Conservation (phyloP, 495 filamentous ascomycete species). For the Cenococcum geophilum region DNA sequence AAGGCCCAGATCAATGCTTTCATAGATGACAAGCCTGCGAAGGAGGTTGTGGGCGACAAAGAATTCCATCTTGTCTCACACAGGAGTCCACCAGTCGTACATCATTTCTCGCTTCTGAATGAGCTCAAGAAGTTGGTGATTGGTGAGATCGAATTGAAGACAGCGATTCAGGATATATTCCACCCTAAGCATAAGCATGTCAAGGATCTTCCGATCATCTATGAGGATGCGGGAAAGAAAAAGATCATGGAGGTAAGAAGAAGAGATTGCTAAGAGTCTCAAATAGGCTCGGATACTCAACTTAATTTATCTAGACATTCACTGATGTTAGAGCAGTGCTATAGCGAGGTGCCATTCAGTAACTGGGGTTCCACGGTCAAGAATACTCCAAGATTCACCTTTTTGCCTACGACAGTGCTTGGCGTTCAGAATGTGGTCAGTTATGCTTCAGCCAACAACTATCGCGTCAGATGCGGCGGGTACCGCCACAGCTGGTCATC, state of each 20-base stretch:
- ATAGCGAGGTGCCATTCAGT: constrained; percentile 37
- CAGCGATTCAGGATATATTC: constrained; percentile 13
- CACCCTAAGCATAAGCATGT: constrained; percentile 22
- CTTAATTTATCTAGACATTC: neutral
- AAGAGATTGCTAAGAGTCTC: too few relatives aligned
- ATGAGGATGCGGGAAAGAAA: constrained; percentile 23
- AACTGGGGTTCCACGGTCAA: constrained; percentile 49
- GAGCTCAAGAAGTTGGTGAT: constrained; percentile 21
- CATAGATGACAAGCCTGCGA: constrained; percentile 17
- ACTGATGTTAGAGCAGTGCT: constrained; percentile 16
- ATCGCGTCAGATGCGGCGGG: constrained; percentile 44
- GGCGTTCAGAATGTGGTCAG: constrained; percentile 45
- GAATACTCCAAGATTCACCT: constrained; percentile 45
- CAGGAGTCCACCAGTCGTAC: constrained; percentile 23
- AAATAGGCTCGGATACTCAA: too few relatives aligned
- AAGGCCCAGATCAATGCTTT: constrained; percentile 24
- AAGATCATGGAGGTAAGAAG: constrained; percentile 26
- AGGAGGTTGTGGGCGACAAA: constrained; percentile 17
- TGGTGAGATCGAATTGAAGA: constrained; percentile 14
- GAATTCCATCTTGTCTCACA: constrained; percentile 18
- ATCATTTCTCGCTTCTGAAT: constrained; percentile 27
- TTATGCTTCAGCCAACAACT: constrained; percentile 37
- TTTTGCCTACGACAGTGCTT: constrained; percentile 43
- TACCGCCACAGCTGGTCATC: constrained; percentile 48
- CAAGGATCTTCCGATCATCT: constrained; percentile 24